These are phyloP conservation scores for Raphanus raphanistrum DNA, from an alignment of 345 rosid genomes.

Conservation along the genomic window DNA sequence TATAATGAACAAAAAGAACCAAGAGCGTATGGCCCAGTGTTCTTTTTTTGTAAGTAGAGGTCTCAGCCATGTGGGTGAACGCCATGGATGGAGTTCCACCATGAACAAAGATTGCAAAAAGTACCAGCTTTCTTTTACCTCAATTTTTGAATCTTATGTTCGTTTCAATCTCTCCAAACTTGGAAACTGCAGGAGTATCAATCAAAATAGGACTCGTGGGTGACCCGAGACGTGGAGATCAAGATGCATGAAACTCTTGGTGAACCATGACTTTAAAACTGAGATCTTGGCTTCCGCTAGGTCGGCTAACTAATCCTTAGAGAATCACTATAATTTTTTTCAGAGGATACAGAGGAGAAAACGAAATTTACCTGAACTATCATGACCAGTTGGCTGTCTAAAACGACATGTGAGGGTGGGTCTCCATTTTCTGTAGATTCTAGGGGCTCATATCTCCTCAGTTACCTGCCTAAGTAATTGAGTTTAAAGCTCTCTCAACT, in stretches of 20 bases:
- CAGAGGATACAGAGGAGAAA: neutral
- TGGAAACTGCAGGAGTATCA: constrained; percentile 59
- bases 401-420: too few species aligned
- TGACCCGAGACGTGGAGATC: constrained; percentile 27
- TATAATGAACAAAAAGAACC: neutral
- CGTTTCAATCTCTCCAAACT: constrained; percentile 62
- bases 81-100: too few species aligned
- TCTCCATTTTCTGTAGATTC: too few species aligned
- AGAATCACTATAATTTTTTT: neutral
- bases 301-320: constrained; percentile 2
- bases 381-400: too few species aligned
- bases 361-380: too few species aligned
- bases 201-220: constrained; percentile 42
- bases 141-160: constrained; percentile 61
- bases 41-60: neutral
- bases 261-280: constrained; percentile 35
- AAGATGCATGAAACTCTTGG: constrained; percentile 34
- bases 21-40: neutral
- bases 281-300: neutral
- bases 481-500: too few species aligned
- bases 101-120: too few species aligned
- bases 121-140: constrained; percentile 50
- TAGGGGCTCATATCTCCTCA: too few species aligned
- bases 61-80: neutral
- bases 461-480: neutral